These are phyloP conservation scores for Rhododendron ovatum DNA, from an alignment of 148 eudicot genomes.

Conservation along the genomic window DNA sequence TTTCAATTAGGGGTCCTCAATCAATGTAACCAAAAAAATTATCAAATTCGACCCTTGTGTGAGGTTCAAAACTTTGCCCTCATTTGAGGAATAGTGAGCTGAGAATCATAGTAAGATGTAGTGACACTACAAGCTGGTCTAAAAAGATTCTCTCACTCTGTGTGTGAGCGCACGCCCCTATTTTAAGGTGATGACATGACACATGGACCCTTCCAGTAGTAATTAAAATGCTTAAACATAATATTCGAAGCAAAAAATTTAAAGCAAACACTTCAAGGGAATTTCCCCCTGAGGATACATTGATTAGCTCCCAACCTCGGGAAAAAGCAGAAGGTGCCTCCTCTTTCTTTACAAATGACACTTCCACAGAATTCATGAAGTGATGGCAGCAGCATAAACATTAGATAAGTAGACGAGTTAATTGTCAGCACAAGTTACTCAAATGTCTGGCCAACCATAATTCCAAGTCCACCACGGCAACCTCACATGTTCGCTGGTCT, in stretches of 20 bases:
- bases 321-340: background rate
- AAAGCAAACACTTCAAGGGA: background rate
- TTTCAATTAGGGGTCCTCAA: background rate
- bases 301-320: background rate
- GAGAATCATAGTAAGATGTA: background rate
- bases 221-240: background rate
- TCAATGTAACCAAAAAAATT: background rate
- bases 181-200: background rate
- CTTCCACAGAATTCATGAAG: background rate
- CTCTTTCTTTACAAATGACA: background rate
- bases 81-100: background rate
- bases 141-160: background rate
- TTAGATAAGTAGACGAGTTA: background rate
- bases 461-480: background rate
- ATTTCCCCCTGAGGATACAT: background rate
- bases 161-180: background rate
- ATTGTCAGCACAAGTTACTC: background rate
- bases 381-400: background rate
- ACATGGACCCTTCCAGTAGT: background rate
- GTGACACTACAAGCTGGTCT: background rate
- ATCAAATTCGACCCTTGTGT: background rate
- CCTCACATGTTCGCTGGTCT: background rate
- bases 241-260: background rate
- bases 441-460: background rate
- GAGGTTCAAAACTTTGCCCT: background rate